These are phyloP conservation scores for Ustilago bromivora DNA, from an alignment of 1,284 basidiomycete genomes.

Conservation along the genomic window DNA sequence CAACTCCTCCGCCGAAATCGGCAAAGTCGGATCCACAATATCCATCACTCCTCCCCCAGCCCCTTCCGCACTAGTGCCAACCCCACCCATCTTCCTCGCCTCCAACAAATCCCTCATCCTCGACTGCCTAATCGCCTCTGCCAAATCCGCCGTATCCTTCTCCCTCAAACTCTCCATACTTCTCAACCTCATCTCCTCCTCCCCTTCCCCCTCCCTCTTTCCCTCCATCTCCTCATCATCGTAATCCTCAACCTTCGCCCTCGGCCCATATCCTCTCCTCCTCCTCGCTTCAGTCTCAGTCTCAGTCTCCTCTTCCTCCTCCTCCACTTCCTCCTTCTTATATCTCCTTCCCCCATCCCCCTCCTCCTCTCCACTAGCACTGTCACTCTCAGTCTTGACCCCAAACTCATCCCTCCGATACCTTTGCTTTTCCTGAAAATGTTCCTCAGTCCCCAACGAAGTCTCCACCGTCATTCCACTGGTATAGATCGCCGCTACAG, in stretches of 20 bases:
- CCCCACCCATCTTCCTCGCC: conserved; percentile 53
- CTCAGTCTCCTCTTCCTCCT: conserved; percentile 38
- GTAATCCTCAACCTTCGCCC: conserved; percentile 42
- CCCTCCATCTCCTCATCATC: conserved; percentile 11
- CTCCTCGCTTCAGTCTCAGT: conserved; percentile 41
- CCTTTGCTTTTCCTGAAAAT: conserved; percentile 27
- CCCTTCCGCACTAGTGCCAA: conserved; percentile 18
- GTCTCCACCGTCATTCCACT: conserved; percentile 37
- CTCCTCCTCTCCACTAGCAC: conserved; percentile 19
- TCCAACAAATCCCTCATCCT: conserved; percentile 50
- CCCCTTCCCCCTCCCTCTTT: conserved; percentile 6
- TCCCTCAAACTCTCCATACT: conserved; percentile 48
- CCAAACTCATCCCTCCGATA: not conserved
- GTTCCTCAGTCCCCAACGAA: conserved; percentile 37
- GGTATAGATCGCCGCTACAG: conserved; percentile 57
- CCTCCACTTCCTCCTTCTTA: conserved; percentile 2
- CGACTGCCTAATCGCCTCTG: conserved; percentile 43
- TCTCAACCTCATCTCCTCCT: conserved; percentile 31
- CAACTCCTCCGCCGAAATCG: conserved; percentile 34
- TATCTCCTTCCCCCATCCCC: not conserved
- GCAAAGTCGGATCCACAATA: conserved; percentile 36
- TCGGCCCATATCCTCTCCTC: not conserved
- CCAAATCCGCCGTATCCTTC: conserved; percentile 47
- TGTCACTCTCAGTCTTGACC: conserved; percentile 15
- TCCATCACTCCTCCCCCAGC: conserved; percentile 21